These are phyloP conservation scores for Xylaria sp. DNA, from an alignment of 2,329 filamentous ascomycete genomes.

Conservation along the genomic window DNA sequence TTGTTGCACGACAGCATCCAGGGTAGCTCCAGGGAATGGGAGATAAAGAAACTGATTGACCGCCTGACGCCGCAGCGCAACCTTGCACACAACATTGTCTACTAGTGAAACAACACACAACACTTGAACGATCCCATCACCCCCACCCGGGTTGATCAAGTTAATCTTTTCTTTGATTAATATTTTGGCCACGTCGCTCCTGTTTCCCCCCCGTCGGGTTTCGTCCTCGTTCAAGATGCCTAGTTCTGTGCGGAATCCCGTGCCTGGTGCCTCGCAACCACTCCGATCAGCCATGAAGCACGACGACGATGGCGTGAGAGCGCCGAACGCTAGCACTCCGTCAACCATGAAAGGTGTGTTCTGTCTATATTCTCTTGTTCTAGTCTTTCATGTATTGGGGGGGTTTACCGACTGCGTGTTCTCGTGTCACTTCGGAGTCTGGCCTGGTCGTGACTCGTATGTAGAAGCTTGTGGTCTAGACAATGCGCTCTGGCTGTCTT, in stretches of 20 bases:
- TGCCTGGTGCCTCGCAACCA: slow-evolving; percentile 22
- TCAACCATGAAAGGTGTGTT: slow-evolving; percentile 29
- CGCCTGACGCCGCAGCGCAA: slow-evolving; percentile 7
- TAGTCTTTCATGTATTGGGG: background rate
- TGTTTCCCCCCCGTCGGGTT: too few relatives aligned
- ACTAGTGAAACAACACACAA: background rate
- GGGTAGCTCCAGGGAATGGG: too few relatives aligned
- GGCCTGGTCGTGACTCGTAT: background rate
- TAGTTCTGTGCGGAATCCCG: slow-evolving; percentile 23
- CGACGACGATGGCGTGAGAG: slow-evolving; percentile 30
- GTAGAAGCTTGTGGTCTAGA: background rate
- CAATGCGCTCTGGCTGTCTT: background rate
- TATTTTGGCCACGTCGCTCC: background rate
- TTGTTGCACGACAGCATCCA: background rate
- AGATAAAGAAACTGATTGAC: background rate
- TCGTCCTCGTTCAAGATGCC: slow-evolving; percentile 21
- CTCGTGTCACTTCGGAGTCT: background rate
- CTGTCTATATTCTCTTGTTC: slow-evolving; percentile 7
- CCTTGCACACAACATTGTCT: background rate
- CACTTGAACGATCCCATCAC: background rate
- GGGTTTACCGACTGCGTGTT: background rate
- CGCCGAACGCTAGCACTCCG: slow-evolving; percentile 20
- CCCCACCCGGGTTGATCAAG: background rate
- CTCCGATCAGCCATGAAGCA: slow-evolving; percentile 31
- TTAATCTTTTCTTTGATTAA: background rate